These are phyloP conservation scores for Fremontodendron californicum DNA, from an alignment of 345 rosid genomes.

Conservation along the genomic window DNA sequence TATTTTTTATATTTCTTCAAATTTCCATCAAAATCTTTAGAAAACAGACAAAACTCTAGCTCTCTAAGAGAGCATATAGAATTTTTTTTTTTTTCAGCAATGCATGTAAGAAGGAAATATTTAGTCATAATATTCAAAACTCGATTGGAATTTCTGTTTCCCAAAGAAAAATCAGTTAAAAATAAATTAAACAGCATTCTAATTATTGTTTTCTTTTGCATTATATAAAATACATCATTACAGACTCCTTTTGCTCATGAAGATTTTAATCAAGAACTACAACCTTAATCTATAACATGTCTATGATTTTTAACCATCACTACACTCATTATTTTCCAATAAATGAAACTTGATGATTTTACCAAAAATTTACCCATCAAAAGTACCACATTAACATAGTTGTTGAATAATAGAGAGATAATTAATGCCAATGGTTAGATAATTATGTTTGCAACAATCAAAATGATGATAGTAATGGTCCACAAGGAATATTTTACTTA, in stretches of 20 bases:
- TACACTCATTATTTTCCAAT: slow-evolving; percentile 3
- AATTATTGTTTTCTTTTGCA: neutral
- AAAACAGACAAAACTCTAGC: too few species aligned
- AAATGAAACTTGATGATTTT: neutral
- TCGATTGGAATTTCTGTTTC: neutral
- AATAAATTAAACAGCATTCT: neutral
- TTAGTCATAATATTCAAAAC: neutral
- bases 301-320: neutral
- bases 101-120: neutral
- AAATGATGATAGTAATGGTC: neutral
- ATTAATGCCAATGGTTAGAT: neutral
- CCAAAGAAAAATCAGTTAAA: neutral
- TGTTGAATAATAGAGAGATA: slow-evolving; percentile 7
- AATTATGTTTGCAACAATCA: neutral
- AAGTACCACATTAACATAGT: slow-evolving; percentile 2
- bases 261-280: neutral
- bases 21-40: too few species aligned
- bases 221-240: neutral
- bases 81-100: neutral
- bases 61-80: too few species aligned
- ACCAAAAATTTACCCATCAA: neutral
- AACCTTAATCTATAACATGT: neutral
- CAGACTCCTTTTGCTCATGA: neutral
- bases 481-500: neutral
- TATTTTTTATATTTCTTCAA: too few species aligned